Evolutionary conservation across 345 rosid genomes (phyloP).

Genomic region (Citrus sp.): DNA sequence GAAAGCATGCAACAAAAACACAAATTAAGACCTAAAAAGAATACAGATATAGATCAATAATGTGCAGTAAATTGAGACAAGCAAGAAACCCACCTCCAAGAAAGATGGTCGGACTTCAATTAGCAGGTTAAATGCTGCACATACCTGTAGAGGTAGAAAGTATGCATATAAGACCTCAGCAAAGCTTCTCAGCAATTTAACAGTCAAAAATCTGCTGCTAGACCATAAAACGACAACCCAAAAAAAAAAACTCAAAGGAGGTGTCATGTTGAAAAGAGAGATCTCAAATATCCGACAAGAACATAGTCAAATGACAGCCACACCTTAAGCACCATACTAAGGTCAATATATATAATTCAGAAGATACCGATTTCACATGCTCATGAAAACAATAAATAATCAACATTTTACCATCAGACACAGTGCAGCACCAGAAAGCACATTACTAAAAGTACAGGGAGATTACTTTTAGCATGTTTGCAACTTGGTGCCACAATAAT

Average conservation of each 20-base stretch:
- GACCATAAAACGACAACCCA: neutral
- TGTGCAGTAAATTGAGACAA: slow-evolving; percentile 3
- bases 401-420: neutral
- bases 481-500: neutral
- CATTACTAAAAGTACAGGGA: neutral
- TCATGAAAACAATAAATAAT: neutral
- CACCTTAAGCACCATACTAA: neutral
- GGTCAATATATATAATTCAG: neutral
- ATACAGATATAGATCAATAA: neutral
- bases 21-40: neutral
- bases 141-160: slow-evolving; percentile 52
- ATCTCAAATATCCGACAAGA: neutral
- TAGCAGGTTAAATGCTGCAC: slow-evolving; percentile 91
- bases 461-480: neutral
- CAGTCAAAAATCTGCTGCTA: neutral
- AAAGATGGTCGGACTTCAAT: slow-evolving; percentile 71
- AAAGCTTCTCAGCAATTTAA: slow-evolving; percentile 7
- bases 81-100: slow-evolving; percentile 57
- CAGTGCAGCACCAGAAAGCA: neutral
- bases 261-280: neutral
- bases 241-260: neutral
- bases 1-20: neutral
- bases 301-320: neutral
- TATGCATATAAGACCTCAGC: slow-evolving; percentile 3
- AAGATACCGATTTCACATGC: neutral